Evolutionary conservation across 139 green algal genomes (phyloP).

Genomic region (Chlamydomonas sp.): DNA sequence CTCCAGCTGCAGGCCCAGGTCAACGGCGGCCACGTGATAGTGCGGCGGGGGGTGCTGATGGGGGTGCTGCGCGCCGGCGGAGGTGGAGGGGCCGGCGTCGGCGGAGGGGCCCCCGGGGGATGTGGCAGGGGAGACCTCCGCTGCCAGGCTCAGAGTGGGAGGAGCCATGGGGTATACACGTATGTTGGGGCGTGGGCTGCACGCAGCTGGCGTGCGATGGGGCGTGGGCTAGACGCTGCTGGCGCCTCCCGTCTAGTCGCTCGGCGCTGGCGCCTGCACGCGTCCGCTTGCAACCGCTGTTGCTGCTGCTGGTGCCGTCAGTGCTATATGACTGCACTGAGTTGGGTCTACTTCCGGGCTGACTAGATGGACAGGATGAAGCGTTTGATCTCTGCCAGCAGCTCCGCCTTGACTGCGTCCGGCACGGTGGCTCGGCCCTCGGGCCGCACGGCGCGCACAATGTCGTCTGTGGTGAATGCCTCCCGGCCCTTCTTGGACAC

Average conservation of each 20-base stretch:
- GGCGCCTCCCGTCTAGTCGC: too few species aligned
- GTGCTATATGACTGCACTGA: background rate
- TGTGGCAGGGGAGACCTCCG: too few species aligned
- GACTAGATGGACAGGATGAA: conserved; percentile 57
- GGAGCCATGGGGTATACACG: too few species aligned
- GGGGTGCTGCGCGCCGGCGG: background rate
- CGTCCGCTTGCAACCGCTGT: background rate
- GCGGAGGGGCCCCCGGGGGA: background rate
- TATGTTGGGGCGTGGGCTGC: too few species aligned
- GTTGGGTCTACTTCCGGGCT: background rate
- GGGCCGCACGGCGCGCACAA: conserved; percentile 59
- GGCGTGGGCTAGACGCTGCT: too few species aligned
- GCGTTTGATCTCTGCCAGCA: conserved; percentile 67
- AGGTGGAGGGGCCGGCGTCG: too few species aligned
- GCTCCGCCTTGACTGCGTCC: conserved; percentile 75
- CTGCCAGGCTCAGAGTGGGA: too few species aligned
- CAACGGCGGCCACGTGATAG: conserved; percentile 45
- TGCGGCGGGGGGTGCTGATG: background rate
- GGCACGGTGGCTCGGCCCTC: conserved; percentile 59
- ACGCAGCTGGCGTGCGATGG: too few species aligned
- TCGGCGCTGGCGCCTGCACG: too few species aligned
- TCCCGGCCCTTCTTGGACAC: conserved; percentile 47
- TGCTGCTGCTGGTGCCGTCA: background rate
- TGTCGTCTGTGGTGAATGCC: conserved; percentile 61
- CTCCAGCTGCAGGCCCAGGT: conserved; percentile 51